phyloP scores from a whole-genome alignment of 345 rosid species.

The Mallotus nudiflorus region DNA sequence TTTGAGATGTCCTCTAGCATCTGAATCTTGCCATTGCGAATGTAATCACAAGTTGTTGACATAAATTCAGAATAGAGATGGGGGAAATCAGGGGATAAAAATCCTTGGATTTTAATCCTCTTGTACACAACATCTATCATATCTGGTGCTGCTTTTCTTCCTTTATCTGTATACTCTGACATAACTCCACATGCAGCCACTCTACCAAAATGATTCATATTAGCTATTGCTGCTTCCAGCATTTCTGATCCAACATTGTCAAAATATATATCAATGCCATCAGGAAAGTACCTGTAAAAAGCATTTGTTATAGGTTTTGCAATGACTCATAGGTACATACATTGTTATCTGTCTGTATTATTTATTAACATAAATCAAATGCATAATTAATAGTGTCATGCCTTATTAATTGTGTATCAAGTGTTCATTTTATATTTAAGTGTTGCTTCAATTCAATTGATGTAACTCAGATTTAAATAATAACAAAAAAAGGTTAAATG shows the following conservation, averaged over 20 bases:
- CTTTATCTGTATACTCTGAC: constrained; percentile 37
- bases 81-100: constrained; percentile 36
- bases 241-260: constrained; percentile 61
- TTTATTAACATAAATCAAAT: no score
- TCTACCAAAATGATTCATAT: constrained; percentile 52
- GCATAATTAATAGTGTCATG: no score
- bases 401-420: no score
- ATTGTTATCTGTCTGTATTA: no score
- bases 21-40: constrained; percentile 27
- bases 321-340: no score
- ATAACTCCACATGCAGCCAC: constrained; percentile 55
- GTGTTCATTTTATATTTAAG: no score
- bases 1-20: constrained; percentile 47
- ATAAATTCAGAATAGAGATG: constrained; percentile 36
- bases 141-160: constrained; percentile 37
- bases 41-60: constrained; percentile 39
- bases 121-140: constrained; percentile 48
- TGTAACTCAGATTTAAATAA: no score
- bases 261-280: constrained; percentile 62
- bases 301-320: not conserved
- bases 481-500: no score
- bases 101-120: constrained; percentile 56
- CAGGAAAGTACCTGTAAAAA: constrained; percentile 47
- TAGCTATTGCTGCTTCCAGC: constrained; percentile 48
- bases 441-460: no score